Evolutionary conservation across 441 rosid species (phyloP), one percentile per base, ranked within the genome.

Genomic region (Arabidopsis hybrid): DNA sequence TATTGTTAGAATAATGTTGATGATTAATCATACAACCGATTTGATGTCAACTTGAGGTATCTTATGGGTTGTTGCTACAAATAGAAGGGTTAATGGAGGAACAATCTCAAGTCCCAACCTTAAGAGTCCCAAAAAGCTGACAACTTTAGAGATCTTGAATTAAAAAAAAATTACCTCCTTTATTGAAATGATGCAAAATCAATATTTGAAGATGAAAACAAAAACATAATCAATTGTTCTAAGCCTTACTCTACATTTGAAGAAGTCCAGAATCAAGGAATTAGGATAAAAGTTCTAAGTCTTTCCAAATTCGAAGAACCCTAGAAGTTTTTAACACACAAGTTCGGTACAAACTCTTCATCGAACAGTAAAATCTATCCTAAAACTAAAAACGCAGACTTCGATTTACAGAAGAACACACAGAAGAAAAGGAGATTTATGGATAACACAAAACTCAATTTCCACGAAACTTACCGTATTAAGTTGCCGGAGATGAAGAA

Each of bases 81-180:
- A 55, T 9, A 40, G 40, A 56, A 18, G 49, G n/a, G 59, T 4
- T 38, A 12, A 58, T 13, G 21, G 18, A 64, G 6, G 43, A 65
- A 73, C 40, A 16, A 45, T n/a, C 63, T 2, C 32, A 39, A 26
- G 2, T 59, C 36, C 47, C 18, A 65, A 49, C 31, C 58, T 60
- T 43, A 1, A 35, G 61, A 34, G 64, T 51, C 73, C 18, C 8
- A 60, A 62, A 75, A 76, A 71, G 62, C 72, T 70, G 57, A 70
- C 67, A 64, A 57, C 62, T 65, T 64, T 14, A 34, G 4, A 65
- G 72, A 76, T 40, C 45, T 50, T 29, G 60, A 38, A 29, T 18
- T 42, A 42, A 29, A 40, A 69, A 14, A 31, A 42, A 62, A 8
- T 7, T 36, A 32, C 34, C 26, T 16, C 14, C 8, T 58, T 58